Conservation (phyloP, 1,284 basidiomycete species). For the Wallemia ichthyophaga region DNA sequence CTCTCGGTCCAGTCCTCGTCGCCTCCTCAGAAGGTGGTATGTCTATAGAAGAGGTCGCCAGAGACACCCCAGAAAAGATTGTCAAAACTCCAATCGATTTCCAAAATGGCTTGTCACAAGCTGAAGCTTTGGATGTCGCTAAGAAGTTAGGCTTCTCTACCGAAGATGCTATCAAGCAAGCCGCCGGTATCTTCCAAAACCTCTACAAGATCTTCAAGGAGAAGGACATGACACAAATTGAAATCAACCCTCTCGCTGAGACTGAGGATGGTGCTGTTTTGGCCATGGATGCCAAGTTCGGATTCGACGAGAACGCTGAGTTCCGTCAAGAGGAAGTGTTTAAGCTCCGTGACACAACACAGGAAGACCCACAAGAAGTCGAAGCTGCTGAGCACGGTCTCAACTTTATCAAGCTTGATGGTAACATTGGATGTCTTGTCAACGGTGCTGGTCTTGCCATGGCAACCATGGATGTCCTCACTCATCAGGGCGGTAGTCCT, state of each 20-base stretch:
- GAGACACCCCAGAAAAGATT: slow-evolving; percentile 78
- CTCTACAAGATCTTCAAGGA: slow-evolving; percentile 95
- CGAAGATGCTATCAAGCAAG: slow-evolving; percentile 32
- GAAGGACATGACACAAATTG: slow-evolving; percentile 96
- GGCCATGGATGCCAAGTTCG: slow-evolving; percentile 99
- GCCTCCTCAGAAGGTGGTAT: slow-evolving; percentile 80
- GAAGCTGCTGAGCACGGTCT: slow-evolving; percentile 56
- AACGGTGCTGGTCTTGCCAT: slow-evolving; percentile 97
- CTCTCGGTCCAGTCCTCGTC: slow-evolving; percentile 72
- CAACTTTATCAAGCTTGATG: slow-evolving; percentile 99
- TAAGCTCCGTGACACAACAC: slow-evolving; percentile 59
- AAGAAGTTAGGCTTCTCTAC: slow-evolving; percentile 69
- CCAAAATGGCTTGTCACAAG: slow-evolving; percentile 45
- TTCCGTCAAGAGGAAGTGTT: slow-evolving; percentile 89
- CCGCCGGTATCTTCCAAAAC: slow-evolving; percentile 78
- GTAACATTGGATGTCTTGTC: slow-evolving; percentile 86
- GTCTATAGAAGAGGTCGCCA: slow-evolving; percentile 99
- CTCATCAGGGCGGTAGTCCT: slow-evolving; percentile 77
- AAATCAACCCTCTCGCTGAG: slow-evolving; percentile 98
- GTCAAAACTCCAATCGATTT: slow-evolving; percentile 85
- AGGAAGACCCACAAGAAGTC: slow-evolving; percentile 92
- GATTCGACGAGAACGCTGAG: slow-evolving; percentile 96
- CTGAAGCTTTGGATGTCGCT: slow-evolving; percentile 46
- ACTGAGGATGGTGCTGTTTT: slow-evolving; percentile 74
- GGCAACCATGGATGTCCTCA: slow-evolving; percentile 98